Evolutionary conservation across 129 eudicot genomes (phyloP).

Genomic region (Helianthus tuberosus): DNA sequence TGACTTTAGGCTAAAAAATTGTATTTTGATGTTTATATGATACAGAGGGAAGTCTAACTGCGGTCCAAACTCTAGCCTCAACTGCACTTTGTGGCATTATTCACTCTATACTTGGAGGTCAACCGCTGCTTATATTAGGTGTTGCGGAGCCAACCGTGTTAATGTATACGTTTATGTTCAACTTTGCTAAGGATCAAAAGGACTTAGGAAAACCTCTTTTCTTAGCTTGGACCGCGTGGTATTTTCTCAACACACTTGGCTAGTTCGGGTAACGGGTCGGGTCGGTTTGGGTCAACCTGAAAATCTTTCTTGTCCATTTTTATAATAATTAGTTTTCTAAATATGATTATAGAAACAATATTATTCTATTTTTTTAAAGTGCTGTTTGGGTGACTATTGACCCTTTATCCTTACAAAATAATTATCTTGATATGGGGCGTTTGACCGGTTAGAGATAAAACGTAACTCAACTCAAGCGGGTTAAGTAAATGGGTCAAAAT

Average conservation of each 20-base stretch:
- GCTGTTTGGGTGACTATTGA: neutral
- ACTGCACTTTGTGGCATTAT: slow-evolving; percentile 90
- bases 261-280: slow-evolving; percentile 6
- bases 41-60: slow-evolving; percentile 88
- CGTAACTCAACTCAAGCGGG: neutral
- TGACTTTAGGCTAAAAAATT: slow-evolving; percentile 7
- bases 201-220: slow-evolving; percentile 81
- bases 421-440: neutral
- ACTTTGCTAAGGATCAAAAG: slow-evolving; percentile 86
- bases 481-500: slow-evolving; percentile 6
- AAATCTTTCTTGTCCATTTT: neutral
- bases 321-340: slow-evolving; percentile 1
- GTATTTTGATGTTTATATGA: slow-evolving; percentile 2
- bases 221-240: slow-evolving; percentile 98
- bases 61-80: slow-evolving; percentile 95
- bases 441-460: neutral
- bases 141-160: slow-evolving; percentile 99
- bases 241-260: slow-evolving; percentile 22
- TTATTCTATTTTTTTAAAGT: neutral
- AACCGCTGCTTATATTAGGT: slow-evolving; percentile 90
- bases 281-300: neutral
- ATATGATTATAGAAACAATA: neutral
- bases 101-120: slow-evolving; percentile 97
- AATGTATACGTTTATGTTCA: slow-evolving; percentile 96
- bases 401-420: neutral